Evolutionary conservation across 495 filamentous ascomycete species (phyloP), one percentile per base, ranked within the genome.

Genomic region (Corynascus novoguineensis): DNA sequence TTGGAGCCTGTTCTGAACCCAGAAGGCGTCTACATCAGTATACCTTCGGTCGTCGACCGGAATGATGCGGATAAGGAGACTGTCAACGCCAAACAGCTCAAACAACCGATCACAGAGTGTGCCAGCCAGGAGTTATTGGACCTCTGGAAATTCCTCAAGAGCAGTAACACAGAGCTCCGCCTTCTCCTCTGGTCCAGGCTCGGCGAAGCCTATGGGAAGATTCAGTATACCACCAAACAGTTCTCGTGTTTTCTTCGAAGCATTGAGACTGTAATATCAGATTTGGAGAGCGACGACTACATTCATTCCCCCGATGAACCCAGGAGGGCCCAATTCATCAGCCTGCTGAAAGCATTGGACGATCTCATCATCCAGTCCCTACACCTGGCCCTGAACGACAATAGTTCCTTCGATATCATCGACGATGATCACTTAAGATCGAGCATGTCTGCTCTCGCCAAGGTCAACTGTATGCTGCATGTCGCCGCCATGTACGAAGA

Each of bases 1-100:
- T 75, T 99, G 31, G 95, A 99, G 62, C 93, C 95, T 1, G 84
- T 99, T 15, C 78, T 99, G 2, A 90, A 95, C 53, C 85, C 86
- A 11, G 74, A 82, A 17, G 83, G 82, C 12, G 78, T 88, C 37
- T 69, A 56, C 64, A 67, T 68, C 60, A 61, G 63, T 24, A 60
- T 62, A 15, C 42, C 58, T 7, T 22, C 22, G 8, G 53, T 29
- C 53, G 57, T 34, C 17, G 61, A 57, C 28, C 48, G 29, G 9
- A 53, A 53, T 29, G 37, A 34, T 50, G 50, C 60, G 25, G 21
- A 58, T 57, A 60, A 54, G 17, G 38, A 32, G 24, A n/a, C 28
- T 25, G 15, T 14, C 34, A 50, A 57, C 31, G 44, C 47, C 15
- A 52, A 65, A 15, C 62, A 68, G n/a, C 52, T 64, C 10, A 65